A percentile compares a stretch with the other conserved stretches of the same genome.
phyloP scores from a whole-genome alignment of 2,329 filamentous ascomycete species.

The Neofusicoccum ribis region DNA sequence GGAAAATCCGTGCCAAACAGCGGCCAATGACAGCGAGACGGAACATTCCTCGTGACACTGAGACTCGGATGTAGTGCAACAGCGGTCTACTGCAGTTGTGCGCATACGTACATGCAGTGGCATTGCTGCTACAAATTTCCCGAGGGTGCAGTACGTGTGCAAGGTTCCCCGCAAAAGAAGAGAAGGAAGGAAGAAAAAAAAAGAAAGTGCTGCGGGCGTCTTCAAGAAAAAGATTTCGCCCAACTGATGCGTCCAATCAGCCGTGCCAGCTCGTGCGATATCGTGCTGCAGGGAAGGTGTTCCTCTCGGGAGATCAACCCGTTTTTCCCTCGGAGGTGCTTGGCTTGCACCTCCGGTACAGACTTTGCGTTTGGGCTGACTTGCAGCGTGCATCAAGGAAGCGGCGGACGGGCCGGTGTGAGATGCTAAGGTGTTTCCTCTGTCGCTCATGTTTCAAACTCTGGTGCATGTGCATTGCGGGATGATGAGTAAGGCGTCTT shows the following conservation, averaged over 20 bases:
- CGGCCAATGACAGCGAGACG: neutral
- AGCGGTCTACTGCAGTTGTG: neutral
- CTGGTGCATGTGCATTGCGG: too few species aligned
- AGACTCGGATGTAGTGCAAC: neutral
- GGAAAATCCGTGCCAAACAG: neutral
- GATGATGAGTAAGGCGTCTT: too few species aligned
- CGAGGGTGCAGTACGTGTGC: neutral
- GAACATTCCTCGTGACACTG: neutral
- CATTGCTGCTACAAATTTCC: neutral
- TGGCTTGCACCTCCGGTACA: too few species aligned
- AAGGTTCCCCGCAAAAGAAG: neutral
- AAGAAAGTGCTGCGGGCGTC: neutral
- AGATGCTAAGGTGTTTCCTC: too few species aligned
- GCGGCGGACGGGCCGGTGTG: too few species aligned
- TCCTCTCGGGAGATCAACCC: neutral
- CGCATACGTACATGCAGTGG: neutral
- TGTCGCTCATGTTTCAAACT: too few species aligned
- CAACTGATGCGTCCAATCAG: too few species aligned
- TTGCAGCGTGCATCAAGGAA: neutral
- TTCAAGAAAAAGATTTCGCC: neutral
- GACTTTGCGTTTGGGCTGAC: neutral
- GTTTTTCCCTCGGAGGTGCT: neutral
- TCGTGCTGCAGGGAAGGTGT: neutral
- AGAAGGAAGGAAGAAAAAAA: neutral
- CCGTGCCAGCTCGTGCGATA: too few species aligned